Evolutionary conservation across 2,329 filamentous ascomycete species (phyloP), one percentile per base, ranked within the genome.

Genomic region (Aplosporella prunicola): DNA sequence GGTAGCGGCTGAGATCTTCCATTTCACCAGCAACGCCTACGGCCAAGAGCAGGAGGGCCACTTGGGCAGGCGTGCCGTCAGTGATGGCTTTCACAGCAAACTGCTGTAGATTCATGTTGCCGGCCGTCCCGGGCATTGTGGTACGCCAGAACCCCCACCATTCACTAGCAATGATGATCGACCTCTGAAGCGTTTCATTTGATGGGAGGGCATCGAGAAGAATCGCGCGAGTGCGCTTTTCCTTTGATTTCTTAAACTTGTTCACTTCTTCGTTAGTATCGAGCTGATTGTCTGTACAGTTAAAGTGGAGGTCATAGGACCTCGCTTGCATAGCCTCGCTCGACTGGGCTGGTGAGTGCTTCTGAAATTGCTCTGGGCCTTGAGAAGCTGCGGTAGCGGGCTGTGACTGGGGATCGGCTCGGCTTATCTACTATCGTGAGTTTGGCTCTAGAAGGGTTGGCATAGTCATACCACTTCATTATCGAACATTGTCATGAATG

Each of bases 21-120:
- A 62, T 57, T 16, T 61, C 60, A n/a, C 49, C 42, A 31, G 55
- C 58, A 10, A 47, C 61, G 41, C 48, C 64, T 45, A 53, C 62
- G 52, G 41, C 56, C 44, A 56, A 50, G 41, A 62, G 43, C 49
- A 57, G 50, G 25, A 52, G 42, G 40, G 53, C 52, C 46, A 67
- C 46, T 53, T 59, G 45, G 51, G 62, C 39, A 48, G 48, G 56
- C 39, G 32, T 68, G 47, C 40, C 67, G 43, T 51, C 68, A 49
- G 43, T 63, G 51, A 48, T 64, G 57, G 43, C 71, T 55, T 47
- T 62, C 41, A 39, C 66, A 48, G 53, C 66, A 63, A 44, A 73
- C 13, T 58, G 47, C 15, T 54, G 18, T 45, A 53, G 57, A 44
- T 42, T 63, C 48, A 42, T 56, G 51, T 50, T 51, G 20, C 57